Evolutionary conservation across 2,329 filamentous ascomycete genomes (phyloP).

Genomic region (Trichoderma afroharzianum): DNA sequence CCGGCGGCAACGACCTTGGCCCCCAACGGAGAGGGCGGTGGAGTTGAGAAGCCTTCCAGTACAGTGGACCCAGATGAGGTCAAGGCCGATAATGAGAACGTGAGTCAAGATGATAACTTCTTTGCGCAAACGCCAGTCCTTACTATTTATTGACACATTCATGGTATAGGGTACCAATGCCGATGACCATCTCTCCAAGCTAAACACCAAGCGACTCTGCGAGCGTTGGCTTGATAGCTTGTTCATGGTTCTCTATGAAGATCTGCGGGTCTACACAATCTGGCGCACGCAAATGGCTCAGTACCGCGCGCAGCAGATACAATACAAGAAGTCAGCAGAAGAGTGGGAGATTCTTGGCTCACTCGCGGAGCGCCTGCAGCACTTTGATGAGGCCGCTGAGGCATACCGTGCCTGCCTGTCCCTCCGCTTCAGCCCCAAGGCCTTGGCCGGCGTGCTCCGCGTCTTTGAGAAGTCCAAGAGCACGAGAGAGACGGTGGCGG

Average conservation of each 20-base stretch:
- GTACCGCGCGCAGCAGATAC: conserved; percentile 85
- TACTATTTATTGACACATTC: conserved; percentile 21
- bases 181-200: conserved; percentile 76
- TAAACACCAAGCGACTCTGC: conserved; percentile 95
- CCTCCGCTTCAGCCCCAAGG: conserved; percentile 89
- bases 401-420: conserved; percentile 85
- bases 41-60: conserved; percentile 74
- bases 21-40: conserved; percentile 34
- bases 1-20: conserved; percentile 32
- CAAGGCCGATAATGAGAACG: conserved; percentile 71
- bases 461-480: conserved; percentile 75
- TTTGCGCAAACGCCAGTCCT: not conserved
- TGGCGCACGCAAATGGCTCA: conserved; percentile 98
- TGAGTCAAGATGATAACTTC: conserved; percentile 35
- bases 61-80: conserved; percentile 73
- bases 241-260: conserved; percentile 99
- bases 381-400: conserved; percentile 85
- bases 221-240: conserved; percentile 97
- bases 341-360: conserved; percentile 98
- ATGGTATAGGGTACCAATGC: conserved; percentile 53
- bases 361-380: conserved; percentile 87
- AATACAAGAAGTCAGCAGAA: conserved; percentile 94
- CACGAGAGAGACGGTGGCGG: conserved; percentile 74
- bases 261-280: conserved; percentile 96
- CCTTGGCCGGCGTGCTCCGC: conserved; percentile 78